Conservation (phyloP, 2,329 filamentous ascomycete genomes). For the Xylariaceae sp. region DNA sequence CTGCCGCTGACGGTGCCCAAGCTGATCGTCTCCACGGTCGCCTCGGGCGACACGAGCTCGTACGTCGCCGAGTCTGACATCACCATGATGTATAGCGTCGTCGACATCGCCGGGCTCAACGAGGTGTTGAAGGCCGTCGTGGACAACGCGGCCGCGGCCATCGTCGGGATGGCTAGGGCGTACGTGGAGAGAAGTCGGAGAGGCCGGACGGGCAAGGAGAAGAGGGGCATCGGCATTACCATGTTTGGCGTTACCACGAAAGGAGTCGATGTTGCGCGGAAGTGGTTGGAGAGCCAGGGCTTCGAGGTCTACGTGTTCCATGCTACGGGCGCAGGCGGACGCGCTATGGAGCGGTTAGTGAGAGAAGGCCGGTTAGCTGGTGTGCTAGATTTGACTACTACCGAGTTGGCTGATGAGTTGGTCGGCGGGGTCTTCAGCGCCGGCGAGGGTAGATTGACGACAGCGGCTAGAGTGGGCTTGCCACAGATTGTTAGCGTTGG, state of each 20-base stretch:
- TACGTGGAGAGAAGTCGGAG: constrained; percentile 38
- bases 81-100: constrained; percentile 70
- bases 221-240: constrained; percentile 63
- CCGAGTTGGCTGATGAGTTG: constrained; percentile 66
- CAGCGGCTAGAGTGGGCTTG: constrained; percentile 58
- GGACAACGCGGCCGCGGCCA: constrained; percentile 63
- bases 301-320: constrained; percentile 70
- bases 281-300: constrained; percentile 47
- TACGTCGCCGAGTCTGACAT: constrained; percentile 72
- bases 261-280: constrained; percentile 58
- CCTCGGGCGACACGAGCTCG: constrained; percentile 65
- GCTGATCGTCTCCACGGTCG: constrained; percentile 70
- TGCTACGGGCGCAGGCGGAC: constrained; percentile 69
- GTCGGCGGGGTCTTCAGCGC: constrained; percentile 66
- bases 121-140: constrained; percentile 59
- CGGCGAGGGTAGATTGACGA: constrained; percentile 57
- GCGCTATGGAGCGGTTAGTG: constrained; percentile 69
- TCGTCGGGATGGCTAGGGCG: constrained; percentile 58
- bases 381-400: constrained; percentile 72
- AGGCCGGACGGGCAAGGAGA: constrained; percentile 22
- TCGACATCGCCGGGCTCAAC: constrained; percentile 70
- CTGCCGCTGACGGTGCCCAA: constrained; percentile 70
- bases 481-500: constrained; percentile 56
- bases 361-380: constrained; percentile 62
- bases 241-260: constrained; percentile 79